Conservation (phyloP, 2,329 filamentous ascomycete genomes). For the Stagonosporopsis chrysanthemi region DNA sequence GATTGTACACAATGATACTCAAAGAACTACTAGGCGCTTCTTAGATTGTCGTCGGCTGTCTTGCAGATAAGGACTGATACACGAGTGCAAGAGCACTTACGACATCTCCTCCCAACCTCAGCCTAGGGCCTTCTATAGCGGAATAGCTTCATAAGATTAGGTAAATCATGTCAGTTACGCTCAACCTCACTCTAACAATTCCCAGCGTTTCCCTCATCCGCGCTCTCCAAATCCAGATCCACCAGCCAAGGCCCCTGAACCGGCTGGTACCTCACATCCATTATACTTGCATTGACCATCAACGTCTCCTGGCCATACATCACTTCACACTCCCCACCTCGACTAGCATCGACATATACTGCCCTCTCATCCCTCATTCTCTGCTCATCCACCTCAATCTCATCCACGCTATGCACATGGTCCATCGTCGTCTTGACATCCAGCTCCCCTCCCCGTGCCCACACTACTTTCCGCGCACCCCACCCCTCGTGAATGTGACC, state of each 20-base stretch:
- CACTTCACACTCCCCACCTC: constrained; percentile 40
- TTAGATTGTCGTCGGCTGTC: no score
- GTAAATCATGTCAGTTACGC: no score
- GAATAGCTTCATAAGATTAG: no score
- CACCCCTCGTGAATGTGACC: constrained; percentile 68
- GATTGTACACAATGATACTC: no score
- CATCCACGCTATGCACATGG: constrained; percentile 27
- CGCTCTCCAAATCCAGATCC: constrained; percentile 56
- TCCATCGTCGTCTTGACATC: constrained; percentile 25
- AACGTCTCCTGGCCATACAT: constrained; percentile 60
- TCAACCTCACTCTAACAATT: neutral
- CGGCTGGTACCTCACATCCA: constrained; percentile 58
- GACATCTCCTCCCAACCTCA: no score
- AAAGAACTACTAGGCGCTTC: no score
- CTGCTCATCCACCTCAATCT: constrained; percentile 28
- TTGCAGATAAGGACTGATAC: no score
- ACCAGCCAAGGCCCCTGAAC: constrained; percentile 64
- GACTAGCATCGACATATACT: constrained; percentile 44
- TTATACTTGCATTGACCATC: constrained; percentile 66
- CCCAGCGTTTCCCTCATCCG: neutral
- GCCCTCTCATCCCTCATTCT: constrained; percentile 33
- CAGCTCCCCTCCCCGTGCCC: constrained; percentile 41
- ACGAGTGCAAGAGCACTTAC: no score
- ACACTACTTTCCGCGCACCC: constrained; percentile 49
- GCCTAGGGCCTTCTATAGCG: no score